phyloP scores from a whole-genome alignment of 768 basidiomycete genomes.

The Leccinum subgranulosum region DNA sequence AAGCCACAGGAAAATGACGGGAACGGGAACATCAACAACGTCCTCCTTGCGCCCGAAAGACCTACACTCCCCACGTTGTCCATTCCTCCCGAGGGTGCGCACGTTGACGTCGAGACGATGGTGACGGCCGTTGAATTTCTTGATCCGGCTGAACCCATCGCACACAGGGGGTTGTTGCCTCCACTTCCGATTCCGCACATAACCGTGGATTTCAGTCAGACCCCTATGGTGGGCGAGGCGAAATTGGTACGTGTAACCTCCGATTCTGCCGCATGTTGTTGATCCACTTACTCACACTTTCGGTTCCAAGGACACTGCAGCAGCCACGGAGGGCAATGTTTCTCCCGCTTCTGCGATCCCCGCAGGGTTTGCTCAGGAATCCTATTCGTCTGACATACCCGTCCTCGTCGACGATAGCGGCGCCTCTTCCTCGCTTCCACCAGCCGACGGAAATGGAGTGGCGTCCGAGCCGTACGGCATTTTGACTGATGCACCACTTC shows the following conservation, averaged over 20 bases:
- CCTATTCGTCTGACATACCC: constrained; percentile 20
- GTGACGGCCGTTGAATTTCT: constrained; percentile 26
- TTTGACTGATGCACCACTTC: constrained; percentile 22
- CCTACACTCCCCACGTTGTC: constrained; percentile 25
- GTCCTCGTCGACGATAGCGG: constrained; percentile 38
- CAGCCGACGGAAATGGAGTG: constrained; percentile 10
- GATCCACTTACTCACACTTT: not conserved
- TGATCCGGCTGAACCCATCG: constrained; percentile 9
- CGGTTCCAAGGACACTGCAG: constrained; percentile 21
- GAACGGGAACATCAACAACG: constrained; percentile 69
- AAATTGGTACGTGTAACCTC: constrained; percentile 12
- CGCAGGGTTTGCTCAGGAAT: not conserved
- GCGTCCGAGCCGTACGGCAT: constrained; percentile 6
- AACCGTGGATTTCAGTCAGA: constrained; percentile 16
- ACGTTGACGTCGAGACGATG: constrained; percentile 21
- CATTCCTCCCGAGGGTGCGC: not conserved
- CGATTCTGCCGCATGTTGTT: not conserved
- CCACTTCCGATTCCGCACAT: constrained; percentile 21
- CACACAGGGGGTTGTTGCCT: constrained; percentile 3
- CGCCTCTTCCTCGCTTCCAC: constrained; percentile 7
- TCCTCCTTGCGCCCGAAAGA: constrained; percentile 51
- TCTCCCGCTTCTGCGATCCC: constrained; percentile 3
- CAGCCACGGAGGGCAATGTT: constrained; percentile 17
- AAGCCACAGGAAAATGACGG: constrained; percentile 60
- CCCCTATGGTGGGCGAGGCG: constrained; percentile 27